Percentiles rank a stretch among this genome's conserved stretches.
These are phyloP conservation scores for Zygotorulaspora sp. DNA, from an alignment of 805 yeast genomes.

Conservation along the genomic window DNA sequence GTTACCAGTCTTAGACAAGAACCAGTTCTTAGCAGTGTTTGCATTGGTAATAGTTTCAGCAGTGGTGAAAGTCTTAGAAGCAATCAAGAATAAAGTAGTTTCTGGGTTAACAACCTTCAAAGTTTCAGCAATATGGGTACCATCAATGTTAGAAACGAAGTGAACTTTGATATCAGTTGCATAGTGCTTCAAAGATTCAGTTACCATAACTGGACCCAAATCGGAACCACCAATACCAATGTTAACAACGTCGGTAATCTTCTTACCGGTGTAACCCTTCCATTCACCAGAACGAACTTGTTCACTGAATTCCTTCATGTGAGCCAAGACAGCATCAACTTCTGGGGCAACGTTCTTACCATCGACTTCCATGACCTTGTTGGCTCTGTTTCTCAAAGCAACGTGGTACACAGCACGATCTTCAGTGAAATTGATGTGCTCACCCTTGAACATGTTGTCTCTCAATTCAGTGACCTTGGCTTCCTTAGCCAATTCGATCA, in stretches of 20 bases:
- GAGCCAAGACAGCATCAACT: constrained; percentile 85
- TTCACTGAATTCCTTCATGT: constrained; percentile 94
- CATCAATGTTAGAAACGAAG: constrained; percentile 97
- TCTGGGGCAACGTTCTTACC: constrained; percentile 86
- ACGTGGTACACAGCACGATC: constrained; percentile 95
- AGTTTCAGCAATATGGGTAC: constrained; percentile 92
- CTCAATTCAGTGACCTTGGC: constrained; percentile 83
- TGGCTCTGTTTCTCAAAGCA: constrained; percentile 90
- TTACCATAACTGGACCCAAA: constrained; percentile 98
- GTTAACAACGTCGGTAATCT: constrained; percentile 90
- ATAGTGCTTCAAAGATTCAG: constrained; percentile 94
- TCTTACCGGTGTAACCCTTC: constrained; percentile 96
- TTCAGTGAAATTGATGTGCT: constrained; percentile 92
- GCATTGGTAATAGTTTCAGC: constrained; percentile 98
- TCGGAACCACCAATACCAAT: constrained; percentile 99
- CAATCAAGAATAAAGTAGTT: constrained; percentile 86
- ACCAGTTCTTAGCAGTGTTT: constrained; percentile 92
- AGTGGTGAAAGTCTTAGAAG: constrained; percentile 98
- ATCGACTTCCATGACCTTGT: constrained; percentile 81
- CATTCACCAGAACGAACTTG: constrained; percentile 87
- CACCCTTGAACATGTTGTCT: constrained; percentile 89
- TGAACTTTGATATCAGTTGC: constrained; percentile 71
- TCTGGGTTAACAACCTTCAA: constrained; percentile 76
- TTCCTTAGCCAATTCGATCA: constrained; percentile 80
- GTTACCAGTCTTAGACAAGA: constrained; percentile 58